A percentile compares a stretch with the other conserved stretches of the same genome.
phyloP scores from a whole-genome alignment of 768 basidiomycete genomes.

The Psilocybe cyanescens region DNA sequence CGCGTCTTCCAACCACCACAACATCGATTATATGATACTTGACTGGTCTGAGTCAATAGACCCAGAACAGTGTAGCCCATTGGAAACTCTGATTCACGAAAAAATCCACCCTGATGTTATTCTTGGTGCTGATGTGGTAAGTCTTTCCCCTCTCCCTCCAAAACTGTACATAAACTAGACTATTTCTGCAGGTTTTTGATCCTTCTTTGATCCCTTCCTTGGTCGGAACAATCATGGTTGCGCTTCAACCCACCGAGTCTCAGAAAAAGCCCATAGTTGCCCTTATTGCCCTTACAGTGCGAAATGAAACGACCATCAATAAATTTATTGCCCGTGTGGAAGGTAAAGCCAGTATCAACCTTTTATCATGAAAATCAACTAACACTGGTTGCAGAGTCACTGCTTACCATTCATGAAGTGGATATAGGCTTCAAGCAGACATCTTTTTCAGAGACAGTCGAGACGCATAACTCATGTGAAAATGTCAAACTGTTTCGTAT shows the following conservation, averaged over 20 bases:
- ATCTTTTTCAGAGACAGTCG: conserved; percentile 28
- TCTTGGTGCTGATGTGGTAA: conserved; percentile 71
- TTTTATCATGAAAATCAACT: not conserved
- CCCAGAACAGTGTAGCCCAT: conserved; percentile 21
- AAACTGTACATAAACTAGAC: not conserved
- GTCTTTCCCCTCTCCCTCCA: conserved; percentile 12
- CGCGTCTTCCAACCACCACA: conserved; percentile 51
- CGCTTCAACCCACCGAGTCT: conserved; percentile 33
- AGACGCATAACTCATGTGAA: conserved; percentile 35
- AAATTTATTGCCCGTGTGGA: conserved; percentile 44
- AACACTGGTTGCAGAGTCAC: conserved; percentile 10
- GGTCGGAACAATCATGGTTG: conserved; percentile 49
- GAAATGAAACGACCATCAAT: conserved; percentile 57
- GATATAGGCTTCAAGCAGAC: conserved; percentile 12
- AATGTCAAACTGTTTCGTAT: conserved; percentile 52
- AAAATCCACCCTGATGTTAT: conserved; percentile 58
- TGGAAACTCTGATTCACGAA: conserved; percentile 39
- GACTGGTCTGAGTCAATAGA: conserved; percentile 73
- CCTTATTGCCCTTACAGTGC: conserved; percentile 56
- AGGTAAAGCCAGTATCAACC: conserved; percentile 22
- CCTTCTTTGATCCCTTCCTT: conserved; percentile 62
- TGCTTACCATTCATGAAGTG: conserved; percentile 18
- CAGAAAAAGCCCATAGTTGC: conserved; percentile 27
- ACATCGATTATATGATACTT: conserved; percentile 47
- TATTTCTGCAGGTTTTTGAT: conserved; percentile 62